Evolutionary conservation across 2,329 filamentous ascomycete genomes (phyloP), one percentile per base, ranked within the genome.

Genomic region (Lecanicillium sp.): DNA sequence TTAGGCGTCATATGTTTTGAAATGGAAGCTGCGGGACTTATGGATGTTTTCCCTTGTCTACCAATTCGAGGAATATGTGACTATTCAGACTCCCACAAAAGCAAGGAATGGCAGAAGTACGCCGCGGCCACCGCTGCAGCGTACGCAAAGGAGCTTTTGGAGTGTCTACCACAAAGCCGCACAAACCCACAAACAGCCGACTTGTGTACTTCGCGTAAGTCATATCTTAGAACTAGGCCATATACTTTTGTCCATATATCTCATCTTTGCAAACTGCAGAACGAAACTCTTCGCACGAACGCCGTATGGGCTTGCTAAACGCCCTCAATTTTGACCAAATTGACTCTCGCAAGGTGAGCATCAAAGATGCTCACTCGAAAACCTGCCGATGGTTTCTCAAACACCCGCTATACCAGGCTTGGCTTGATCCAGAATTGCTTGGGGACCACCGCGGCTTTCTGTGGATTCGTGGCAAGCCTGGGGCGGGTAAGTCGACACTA

Each of bases 391-490:
- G 49, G 50, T 25, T 54, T 6, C 17, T 49, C 9, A 32, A 17
- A 0, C 37, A 44, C 12, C 3, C 17, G 4, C 19, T 31, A 2
- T 53, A 46, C 17, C 8, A 22, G 13, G 20, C 12, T 3, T 53
- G 46, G 49, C 40, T 44, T 0, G 18, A 45, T 4, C 30, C 36
- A 1, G n/a, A 13, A 2, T 22, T 12, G 1, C 9, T 8, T 3
- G 4, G 5, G 6, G 13, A 54, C 2, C 56, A 66, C 27, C 42
- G 55, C 19, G 64, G 65, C 5, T 59, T 72, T 25, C 44, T 72
- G 1, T 72, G 66, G 68, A 65, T 72, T 20, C 60, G 60, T 32
- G 69, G 68, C 0, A 68, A 70, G 10, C 60, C 65, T 1, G 66
- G 66, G 0, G 53, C 58, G 2, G 64, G 66, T 0, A 74, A 73